Conservation (phyloP, 257 asterid genomes). For the Solanum appendiculatum region DNA sequence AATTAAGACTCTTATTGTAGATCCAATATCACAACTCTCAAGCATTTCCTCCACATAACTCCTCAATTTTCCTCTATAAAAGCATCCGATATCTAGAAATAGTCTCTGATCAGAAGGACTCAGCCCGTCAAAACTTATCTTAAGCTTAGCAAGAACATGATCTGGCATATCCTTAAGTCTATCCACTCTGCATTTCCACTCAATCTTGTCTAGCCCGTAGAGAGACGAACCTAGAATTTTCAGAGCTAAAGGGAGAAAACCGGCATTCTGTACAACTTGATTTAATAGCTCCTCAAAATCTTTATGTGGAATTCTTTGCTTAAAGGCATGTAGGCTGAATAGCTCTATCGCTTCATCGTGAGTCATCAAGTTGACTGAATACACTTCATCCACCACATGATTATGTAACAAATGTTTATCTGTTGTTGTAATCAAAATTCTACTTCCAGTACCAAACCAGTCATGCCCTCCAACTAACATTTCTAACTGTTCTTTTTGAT, state of each 20-base stretch:
- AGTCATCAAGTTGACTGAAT: not conserved
- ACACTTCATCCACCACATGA: not conserved
- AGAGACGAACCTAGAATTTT: conserved; percentile 5
- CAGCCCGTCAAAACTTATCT: conserved; percentile 3
- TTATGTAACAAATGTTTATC: not conserved
- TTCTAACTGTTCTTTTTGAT: not conserved
- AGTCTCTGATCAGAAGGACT: not conserved
- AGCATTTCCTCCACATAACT: not conserved
- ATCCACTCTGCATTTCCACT: not conserved
- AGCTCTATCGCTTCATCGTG: conserved; percentile 1
- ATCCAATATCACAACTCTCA: not conserved
- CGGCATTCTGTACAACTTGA: not conserved
- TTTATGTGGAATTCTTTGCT: not conserved
- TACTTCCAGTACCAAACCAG: conserved; percentile 12
- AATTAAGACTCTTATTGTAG: not conserved
- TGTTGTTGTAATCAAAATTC: conserved; percentile 8
- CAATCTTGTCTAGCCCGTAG: not conserved
- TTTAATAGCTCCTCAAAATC: not conserved
- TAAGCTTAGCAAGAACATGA: not conserved
- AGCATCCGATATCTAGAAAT: not conserved
- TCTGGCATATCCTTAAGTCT: not conserved
- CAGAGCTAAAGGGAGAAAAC: conserved; percentile 6
- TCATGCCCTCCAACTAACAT: not conserved
- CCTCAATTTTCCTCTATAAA: conserved; percentile 1
- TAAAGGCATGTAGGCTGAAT: conserved; percentile 3